Percentiles rank a stretch among this genome's conserved stretches.
These are phyloP conservation scores for Nitzschia sp. DNA, from an alignment of 108 stramenopile genomes.

Conservation along the genomic window DNA sequence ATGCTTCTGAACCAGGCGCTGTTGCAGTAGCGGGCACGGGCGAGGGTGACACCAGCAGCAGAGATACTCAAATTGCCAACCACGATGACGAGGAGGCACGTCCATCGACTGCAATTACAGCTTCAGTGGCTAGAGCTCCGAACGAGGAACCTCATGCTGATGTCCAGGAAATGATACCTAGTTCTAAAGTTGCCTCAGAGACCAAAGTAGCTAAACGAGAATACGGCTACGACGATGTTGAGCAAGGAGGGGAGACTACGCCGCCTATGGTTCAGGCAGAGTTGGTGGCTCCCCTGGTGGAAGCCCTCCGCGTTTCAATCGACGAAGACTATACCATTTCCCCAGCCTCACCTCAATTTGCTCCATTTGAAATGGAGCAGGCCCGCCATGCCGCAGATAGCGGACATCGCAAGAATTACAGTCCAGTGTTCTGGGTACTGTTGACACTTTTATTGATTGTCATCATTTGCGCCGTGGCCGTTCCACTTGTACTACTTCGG, in stretches of 20 bases:
- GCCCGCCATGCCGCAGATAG: background rate
- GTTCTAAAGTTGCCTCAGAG: background rate
- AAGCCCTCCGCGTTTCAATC: constrained; percentile 5
- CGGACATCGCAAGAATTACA: constrained; percentile 1
- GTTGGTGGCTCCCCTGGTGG: constrained; percentile 8
- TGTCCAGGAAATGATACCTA: background rate
- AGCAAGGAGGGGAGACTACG: no score
- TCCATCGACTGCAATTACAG: background rate
- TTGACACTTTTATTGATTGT: background rate
- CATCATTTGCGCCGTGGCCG: background rate
- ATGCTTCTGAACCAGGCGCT: constrained; percentile 2
- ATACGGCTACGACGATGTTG: background rate
- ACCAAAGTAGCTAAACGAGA: background rate
- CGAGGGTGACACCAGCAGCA: background rate
- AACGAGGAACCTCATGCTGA: background rate
- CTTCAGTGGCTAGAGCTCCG: background rate
- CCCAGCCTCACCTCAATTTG: background rate
- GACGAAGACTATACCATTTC: constrained; percentile 4
- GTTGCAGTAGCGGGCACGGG: background rate
- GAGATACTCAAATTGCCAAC: no score
- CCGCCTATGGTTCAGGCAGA: constrained; percentile 7
- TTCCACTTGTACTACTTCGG: background rate
- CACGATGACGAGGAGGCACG: background rate
- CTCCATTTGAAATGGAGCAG: constrained; percentile 9
- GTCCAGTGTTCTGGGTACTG: background rate